Percentiles rank a stretch among this genome's conserved stretches.
Evolutionary conservation across 1,284 basidiomycete species (phyloP).

Genomic region (Stereum hirsutum): DNA sequence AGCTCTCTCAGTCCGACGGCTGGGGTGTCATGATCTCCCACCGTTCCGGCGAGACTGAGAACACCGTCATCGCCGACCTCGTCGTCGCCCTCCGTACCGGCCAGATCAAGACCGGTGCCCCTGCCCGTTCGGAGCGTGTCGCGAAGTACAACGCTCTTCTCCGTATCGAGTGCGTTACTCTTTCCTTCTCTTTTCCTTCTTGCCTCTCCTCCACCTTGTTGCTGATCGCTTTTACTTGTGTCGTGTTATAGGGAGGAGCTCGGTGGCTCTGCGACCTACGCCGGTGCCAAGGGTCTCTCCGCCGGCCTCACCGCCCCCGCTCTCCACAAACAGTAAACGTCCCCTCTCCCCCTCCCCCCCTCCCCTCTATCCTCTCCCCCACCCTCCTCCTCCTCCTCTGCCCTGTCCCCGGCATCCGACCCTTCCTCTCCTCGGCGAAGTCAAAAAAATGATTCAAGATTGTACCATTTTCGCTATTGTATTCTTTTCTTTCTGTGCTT

Average conservation of each 20-base stretch:
- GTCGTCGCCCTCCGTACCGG: conserved; percentile 90
- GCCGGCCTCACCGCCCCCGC: conserved; percentile 67
- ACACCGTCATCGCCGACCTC: conserved; percentile 96
- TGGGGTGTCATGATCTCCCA: conserved; percentile 99
- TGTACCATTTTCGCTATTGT: too few relatives aligned
- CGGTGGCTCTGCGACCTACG: conserved; percentile 53
- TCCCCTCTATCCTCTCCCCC: too few relatives aligned
- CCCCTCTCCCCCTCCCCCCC: too few relatives aligned
- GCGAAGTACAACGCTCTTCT: conserved; percentile 90
- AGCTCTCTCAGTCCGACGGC: conserved; percentile 92
- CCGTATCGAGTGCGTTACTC: conserved; percentile 75
- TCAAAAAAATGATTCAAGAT: too few relatives aligned
- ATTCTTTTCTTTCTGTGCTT: too few relatives aligned
- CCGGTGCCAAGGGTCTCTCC: conserved; percentile 75
- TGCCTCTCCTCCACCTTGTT: conserved; percentile 1
- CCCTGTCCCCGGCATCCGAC: too few relatives aligned
- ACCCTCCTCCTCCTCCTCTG: too few relatives aligned
- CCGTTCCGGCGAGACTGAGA: conserved; percentile 95
- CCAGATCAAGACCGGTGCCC: conserved; percentile 98
- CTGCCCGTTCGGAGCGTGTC: conserved; percentile 88
- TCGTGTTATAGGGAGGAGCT: conserved; percentile 64
- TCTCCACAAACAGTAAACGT: conserved; percentile 58
- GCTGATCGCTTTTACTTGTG: conserved; percentile 11
- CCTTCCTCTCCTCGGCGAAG: too few relatives aligned
- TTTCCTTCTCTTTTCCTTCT: too few relatives aligned